Evolutionary conservation across 1,139 yeast genomes (phyloP).

Genomic region (Hyphopichia burtonii): DNA sequence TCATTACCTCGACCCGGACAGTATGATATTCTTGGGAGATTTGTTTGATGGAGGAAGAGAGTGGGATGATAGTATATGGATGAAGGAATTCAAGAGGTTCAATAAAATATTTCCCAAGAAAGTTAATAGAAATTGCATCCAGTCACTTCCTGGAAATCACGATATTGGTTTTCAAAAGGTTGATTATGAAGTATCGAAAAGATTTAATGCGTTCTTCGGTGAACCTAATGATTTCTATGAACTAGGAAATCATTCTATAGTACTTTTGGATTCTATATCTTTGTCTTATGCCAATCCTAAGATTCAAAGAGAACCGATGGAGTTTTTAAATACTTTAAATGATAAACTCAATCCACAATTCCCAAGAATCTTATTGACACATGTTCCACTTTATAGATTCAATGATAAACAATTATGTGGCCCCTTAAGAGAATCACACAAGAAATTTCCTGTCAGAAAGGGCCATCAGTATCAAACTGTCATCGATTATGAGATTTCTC

Average conservation of each 20-base stretch:
- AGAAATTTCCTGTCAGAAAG: constrained; percentile 60
- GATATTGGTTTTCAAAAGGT: constrained; percentile 88
- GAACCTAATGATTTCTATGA: constrained; percentile 54
- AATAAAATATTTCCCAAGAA: constrained; percentile 56
- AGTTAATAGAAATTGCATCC: constrained; percentile 48
- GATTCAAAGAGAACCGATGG: constrained; percentile 21
- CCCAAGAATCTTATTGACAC: constrained; percentile 74
- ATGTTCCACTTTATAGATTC: constrained; percentile 73
- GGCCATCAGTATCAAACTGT: constrained; percentile 85
- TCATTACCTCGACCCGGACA: constrained; percentile 61
- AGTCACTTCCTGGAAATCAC: constrained; percentile 87
- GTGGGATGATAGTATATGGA: constrained; percentile 67
- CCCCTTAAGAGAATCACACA: constrained; percentile 58
- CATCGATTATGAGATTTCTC: constrained; percentile 32
- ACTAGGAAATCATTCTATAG: constrained; percentile 73
- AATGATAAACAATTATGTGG: constrained; percentile 61
- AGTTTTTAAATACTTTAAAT: constrained; percentile 25
- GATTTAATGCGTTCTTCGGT: constrained; percentile 78
- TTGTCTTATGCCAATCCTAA: constrained; percentile 46
- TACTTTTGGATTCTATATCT: constrained; percentile 79
- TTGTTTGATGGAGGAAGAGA: constrained; percentile 93
- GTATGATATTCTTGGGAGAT: constrained; percentile 82
- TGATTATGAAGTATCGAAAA: constrained; percentile 49
- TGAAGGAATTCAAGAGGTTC: constrained; percentile 69
- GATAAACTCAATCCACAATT: constrained; percentile 21